Evolutionary conservation across 345 rosid species (phyloP).

Genomic region (Ceriops zippeliana): DNA sequence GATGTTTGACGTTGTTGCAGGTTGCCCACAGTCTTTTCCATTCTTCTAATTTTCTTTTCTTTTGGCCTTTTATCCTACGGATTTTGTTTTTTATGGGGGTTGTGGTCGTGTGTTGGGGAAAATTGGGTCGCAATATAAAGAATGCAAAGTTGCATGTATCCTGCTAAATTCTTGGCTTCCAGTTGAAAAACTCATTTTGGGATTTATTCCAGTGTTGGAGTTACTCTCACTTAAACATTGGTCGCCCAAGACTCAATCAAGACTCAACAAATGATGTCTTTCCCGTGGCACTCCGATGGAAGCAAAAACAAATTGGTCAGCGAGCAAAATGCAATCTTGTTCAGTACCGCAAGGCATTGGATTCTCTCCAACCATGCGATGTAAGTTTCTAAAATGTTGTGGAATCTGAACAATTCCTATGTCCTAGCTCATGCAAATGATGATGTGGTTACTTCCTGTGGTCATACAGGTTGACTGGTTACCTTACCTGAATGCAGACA

Average conservation of each 20-base stretch:
- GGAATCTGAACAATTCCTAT: not conserved
- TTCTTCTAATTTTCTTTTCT: not conserved
- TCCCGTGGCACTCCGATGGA: constrained; percentile 85
- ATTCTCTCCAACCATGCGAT: constrained; percentile 67
- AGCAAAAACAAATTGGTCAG: constrained; percentile 90
- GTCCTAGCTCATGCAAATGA: not conserved
- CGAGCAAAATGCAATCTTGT: constrained; percentile 79
- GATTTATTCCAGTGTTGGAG: constrained; percentile 70
- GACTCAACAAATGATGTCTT: constrained; percentile 67
- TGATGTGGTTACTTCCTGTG: not conserved
- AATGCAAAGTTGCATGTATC: not conserved
- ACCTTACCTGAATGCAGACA: constrained; percentile 64
- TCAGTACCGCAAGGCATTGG: constrained; percentile 79
- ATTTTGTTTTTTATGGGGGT: not conserved
- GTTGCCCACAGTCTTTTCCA: constrained; percentile 28
- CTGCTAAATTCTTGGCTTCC: not conserved
- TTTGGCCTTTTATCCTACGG: not conserved
- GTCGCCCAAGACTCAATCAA: constrained; percentile 79
- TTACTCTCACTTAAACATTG: constrained; percentile 82
- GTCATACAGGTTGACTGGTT: constrained; percentile 74
- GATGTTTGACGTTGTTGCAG: constrained; percentile 90
- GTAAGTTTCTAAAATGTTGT: constrained; percentile 32
- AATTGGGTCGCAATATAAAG: not conserved
- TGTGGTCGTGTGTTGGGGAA: not conserved
- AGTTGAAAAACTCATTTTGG: not conserved